phyloP scores from a whole-genome alignment of 2,329 filamentous ascomycete genomes.

The Venturiaceae sp. region DNA sequence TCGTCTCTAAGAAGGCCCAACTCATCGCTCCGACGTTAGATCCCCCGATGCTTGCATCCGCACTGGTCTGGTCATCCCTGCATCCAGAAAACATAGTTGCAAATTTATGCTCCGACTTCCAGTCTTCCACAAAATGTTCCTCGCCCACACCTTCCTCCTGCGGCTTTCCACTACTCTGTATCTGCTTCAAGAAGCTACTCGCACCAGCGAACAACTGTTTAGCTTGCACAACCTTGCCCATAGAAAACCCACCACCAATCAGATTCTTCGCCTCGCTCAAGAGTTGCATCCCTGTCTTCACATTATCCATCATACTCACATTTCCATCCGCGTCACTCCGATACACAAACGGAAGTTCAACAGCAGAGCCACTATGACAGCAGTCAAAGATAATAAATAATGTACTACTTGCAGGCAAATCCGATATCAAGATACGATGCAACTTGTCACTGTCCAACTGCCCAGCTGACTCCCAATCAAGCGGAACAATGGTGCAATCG shows the following conservation, averaged over 20 bases:
- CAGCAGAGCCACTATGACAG: slow-evolving; percentile 50
- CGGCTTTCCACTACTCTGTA: slow-evolving; percentile 37
- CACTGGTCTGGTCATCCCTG: slow-evolving; percentile 40
- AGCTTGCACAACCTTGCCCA: slow-evolving; percentile 41
- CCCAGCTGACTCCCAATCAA: slow-evolving; percentile 42
- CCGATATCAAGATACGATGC: slow-evolving; percentile 42
- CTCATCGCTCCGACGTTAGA: slow-evolving; percentile 36
- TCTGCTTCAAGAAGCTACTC: slow-evolving; percentile 42
- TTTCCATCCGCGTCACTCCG: slow-evolving; percentile 43
- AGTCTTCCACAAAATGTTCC: slow-evolving; percentile 33
- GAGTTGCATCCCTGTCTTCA: slow-evolving; percentile 41
- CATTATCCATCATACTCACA: slow-evolving; percentile 3
- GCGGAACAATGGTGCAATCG: slow-evolving; percentile 44
- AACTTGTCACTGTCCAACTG: slow-evolving; percentile 44
- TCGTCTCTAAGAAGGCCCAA: slow-evolving; percentile 36
- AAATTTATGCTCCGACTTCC: slow-evolving; percentile 33
- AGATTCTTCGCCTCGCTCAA: slow-evolving; percentile 40
- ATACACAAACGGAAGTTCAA: slow-evolving; percentile 50
- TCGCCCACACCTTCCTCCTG: slow-evolving; percentile 28
- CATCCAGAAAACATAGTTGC: slow-evolving; percentile 44
- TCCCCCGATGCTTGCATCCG: slow-evolving; percentile 37
- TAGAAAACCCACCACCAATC: slow-evolving; percentile 40
- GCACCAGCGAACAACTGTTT: slow-evolving; percentile 43
- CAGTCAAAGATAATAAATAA: slow-evolving; percentile 52
- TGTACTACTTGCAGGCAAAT: slow-evolving; percentile 39